Evolutionary conservation across 306 rosid species (phyloP).

Genomic region (Ceratonia siliqua): DNA sequence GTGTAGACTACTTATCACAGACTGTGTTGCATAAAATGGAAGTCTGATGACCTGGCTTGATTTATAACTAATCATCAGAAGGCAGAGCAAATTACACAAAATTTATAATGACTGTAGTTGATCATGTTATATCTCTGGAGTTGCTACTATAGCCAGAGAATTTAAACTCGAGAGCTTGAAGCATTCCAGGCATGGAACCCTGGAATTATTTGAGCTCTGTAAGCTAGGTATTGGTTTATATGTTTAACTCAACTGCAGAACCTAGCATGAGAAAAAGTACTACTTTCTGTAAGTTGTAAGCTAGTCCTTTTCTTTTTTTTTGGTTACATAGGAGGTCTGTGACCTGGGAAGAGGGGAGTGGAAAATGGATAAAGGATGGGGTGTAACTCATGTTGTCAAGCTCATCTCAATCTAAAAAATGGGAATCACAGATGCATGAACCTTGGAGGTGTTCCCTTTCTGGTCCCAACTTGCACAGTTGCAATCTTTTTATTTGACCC

Average conservation of each 20-base stretch:
- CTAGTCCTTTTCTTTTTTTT: too few species aligned
- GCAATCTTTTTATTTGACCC: slow-evolving; percentile 4
- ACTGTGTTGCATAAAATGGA: background rate
- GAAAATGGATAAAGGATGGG: too few species aligned
- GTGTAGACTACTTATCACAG: background rate
- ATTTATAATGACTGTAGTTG: background rate
- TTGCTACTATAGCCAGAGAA: background rate
- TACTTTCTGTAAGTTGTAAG: too few species aligned
- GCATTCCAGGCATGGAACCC: background rate
- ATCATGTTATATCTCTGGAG: background rate
- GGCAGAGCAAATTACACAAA: background rate
- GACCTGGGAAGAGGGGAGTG: too few species aligned
- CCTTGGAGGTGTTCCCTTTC: slow-evolving; percentile 7
- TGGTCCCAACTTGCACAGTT: slow-evolving; percentile 10
- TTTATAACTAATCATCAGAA: background rate
- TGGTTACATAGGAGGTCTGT: too few species aligned
- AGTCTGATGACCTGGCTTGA: background rate
- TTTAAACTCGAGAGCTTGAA: background rate
- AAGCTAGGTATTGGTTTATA: slow-evolving; percentile 5
- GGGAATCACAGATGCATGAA: slow-evolving; percentile 11
- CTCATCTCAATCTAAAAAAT: slow-evolving; percentile 26
- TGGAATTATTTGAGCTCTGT: background rate
- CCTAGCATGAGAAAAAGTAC: background rate
- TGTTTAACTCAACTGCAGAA: slow-evolving; percentile 4
- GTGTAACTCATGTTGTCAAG: too few species aligned